A percentile compares a stretch with the other conserved stretches of the same genome.
Evolutionary conservation across 192 early-diverging fungal genomes (phyloP).

Genomic region (Linnemannia zychae): DNA sequence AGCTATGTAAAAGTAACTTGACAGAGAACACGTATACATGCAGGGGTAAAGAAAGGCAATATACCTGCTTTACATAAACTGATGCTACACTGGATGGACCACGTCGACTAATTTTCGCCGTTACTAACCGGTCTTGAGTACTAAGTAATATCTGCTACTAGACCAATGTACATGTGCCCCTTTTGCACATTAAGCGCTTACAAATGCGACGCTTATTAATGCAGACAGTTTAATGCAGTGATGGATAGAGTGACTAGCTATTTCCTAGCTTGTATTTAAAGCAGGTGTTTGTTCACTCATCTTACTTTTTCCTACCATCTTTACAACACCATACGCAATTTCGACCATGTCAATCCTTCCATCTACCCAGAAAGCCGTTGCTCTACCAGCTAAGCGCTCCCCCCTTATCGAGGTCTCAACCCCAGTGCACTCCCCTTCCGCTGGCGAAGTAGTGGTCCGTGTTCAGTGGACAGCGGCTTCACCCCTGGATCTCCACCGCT

Average conservation of each 20-base stretch:
- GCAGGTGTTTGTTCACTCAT: background rate
- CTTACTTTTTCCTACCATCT: background rate
- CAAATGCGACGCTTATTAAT: background rate
- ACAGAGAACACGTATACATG: no score
- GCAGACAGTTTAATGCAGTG: background rate
- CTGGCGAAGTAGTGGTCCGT: conserved; percentile 19
- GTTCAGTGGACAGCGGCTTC: conserved; percentile 24
- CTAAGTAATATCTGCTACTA: no score
- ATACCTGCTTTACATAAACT: no score
- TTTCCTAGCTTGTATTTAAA: background rate
- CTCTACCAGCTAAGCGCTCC: conserved; percentile 23
- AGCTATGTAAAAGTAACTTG: no score
- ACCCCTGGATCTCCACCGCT: conserved; percentile 23
- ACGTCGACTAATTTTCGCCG: no score
- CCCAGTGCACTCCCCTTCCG: conserved; percentile 19
- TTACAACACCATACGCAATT: background rate
- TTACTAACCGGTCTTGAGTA: no score
- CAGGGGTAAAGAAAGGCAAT: no score
- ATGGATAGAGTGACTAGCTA: background rate
- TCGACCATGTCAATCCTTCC: conserved; percentile 23
- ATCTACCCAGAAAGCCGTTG: conserved; percentile 20
- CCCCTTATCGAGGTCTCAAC: conserved; percentile 18
- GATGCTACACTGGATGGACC: no score
- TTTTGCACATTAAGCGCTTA: background rate
- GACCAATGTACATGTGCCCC: no score